A percentile compares a stretch with the other conserved stretches of the same genome.
These are phyloP conservation scores for Aspergillus baeticus DNA, from an alignment of 495 filamentous ascomycete genomes.

Conservation along the genomic window DNA sequence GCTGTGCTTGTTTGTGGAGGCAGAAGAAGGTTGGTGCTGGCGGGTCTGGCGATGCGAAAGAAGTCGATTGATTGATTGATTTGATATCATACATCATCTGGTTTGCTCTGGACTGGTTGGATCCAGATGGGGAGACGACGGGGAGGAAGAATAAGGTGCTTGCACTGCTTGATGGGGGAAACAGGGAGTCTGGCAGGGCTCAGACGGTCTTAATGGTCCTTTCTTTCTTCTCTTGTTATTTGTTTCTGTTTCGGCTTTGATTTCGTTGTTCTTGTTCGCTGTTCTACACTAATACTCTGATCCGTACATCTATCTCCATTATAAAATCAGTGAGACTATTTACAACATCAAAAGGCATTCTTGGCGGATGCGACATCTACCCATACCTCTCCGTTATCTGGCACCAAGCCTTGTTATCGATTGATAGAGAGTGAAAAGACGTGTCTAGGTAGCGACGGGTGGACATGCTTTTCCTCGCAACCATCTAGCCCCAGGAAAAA, in stretches of 20 bases:
- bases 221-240: neutral
- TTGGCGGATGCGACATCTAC: too few species aligned
- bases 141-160: neutral
- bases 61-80: neutral
- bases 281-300: constrained; percentile 12
- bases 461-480: too few species aligned
- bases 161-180: neutral
- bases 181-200: neutral
- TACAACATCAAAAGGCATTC: neutral
- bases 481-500: too few species aligned
- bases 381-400: too few species aligned
- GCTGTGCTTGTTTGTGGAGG: constrained; percentile 59
- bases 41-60: neutral
- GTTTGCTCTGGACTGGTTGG: neutral
- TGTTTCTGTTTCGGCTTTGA: neutral
- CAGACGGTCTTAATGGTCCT: neutral
- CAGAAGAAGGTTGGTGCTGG: constrained; percentile 36
- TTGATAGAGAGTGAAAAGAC: too few species aligned
- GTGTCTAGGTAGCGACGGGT: too few species aligned
- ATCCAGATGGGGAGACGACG: neutral
- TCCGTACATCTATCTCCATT: neutral
- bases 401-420: too few species aligned
- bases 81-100: neutral
- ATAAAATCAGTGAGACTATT: neutral
- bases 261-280: neutral